These are phyloP conservation scores for Bocquillonia castaneifolia DNA, from an alignment of 441 rosid species.

Conservation along the genomic window DNA sequence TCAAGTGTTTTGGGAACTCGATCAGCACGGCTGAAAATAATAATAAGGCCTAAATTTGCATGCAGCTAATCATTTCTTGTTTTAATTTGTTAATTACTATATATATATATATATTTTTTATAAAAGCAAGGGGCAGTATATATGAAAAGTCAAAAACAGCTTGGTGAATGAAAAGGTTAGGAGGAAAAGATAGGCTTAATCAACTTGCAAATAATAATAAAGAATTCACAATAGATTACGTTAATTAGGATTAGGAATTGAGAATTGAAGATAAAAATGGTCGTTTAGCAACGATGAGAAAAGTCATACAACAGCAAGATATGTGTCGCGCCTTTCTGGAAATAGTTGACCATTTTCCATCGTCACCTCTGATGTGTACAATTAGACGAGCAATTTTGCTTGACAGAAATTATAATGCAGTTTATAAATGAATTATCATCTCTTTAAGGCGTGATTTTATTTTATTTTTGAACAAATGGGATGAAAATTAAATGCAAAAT, in stretches of 20 bases:
- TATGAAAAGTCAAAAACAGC: no score
- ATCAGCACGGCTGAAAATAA: background rate
- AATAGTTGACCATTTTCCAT: background rate
- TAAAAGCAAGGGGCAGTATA: no score
- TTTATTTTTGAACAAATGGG: no score
- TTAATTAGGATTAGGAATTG: background rate
- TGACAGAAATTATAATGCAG: background rate
- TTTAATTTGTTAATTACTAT: background rate
- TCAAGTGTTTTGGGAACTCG: background rate
- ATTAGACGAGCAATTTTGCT: background rate
- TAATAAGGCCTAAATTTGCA: background rate
- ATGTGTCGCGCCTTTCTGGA: background rate
- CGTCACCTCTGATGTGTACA: background rate
- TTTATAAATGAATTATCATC: background rate
- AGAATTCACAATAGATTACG: background rate
- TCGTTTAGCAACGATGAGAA: background rate
- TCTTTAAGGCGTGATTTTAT: background rate
- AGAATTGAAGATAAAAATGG: background rate
- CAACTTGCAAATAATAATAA: background rate
- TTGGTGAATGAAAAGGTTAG: no score
- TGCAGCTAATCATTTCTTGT: background rate
- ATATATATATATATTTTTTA: no score
- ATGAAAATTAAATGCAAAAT: background rate
- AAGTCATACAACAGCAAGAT: background rate
- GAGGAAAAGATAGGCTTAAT: no score